Evolutionary conservation across 2,329 filamentous ascomycete genomes (phyloP), one percentile per base, ranked within the genome.

Genomic region (Ophiostoma perfectum): DNA sequence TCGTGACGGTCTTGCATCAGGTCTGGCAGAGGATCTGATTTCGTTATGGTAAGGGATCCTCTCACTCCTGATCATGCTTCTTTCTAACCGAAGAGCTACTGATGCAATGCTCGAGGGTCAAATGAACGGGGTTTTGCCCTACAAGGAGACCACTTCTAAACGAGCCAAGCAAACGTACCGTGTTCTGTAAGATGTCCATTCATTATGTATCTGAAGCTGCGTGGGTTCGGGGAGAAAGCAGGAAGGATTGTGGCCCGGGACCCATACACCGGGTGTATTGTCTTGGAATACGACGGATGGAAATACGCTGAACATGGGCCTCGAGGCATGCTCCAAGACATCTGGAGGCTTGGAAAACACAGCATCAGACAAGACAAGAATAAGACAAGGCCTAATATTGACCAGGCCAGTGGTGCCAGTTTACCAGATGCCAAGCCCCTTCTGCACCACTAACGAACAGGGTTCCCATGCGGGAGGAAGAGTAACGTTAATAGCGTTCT

Each of bases 141-240:
- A 63, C 60, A 42, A 42, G 60, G 60, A 41, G 52, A 60, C 38
- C 27, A 12, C 55, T 60, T 38, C 18, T 27, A 14, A 27, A 60
- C 55, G 27, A 60, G 49, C 49, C 49, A 55, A 60, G 49, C 3
- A 55, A 60, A 38, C 27, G 55, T 42, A 39, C 39, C 38, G 63
- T 45, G 63, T 64, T 44, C 41, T 64, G 67, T 67, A 67, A 64
- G n/a, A 55, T n/a, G 18, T 55, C 49, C n/a, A 55, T 55, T 12
- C 8, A 55, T 55, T 27, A 8, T 55, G 49, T 55, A 58, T n/a
- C 8, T 52, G 49, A 55, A 27, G 12, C 49, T 44, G 47, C n/a
- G 62, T 70, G 69, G 69, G 69, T 70, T 68, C 69, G 69, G 69
- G 67, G 67, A 70, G 67, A 67, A 70, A 55, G 47, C 44, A 41